Base-by-base conservation (phyloP, 139 green algal genomes). In the Chlorella ohadii region DNA sequence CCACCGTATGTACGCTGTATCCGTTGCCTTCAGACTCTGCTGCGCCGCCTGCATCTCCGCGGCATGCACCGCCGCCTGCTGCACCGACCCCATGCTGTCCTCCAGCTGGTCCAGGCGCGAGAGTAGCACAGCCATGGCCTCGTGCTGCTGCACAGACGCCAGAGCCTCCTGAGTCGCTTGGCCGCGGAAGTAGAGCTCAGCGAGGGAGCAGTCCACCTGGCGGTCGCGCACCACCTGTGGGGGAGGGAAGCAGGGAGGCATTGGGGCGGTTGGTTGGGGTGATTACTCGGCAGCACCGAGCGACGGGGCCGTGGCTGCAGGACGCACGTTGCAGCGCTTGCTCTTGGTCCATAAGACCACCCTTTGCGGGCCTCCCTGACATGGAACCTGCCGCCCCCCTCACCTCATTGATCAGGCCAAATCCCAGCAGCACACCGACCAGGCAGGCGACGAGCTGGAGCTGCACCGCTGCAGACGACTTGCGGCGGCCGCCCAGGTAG, bases 71-170 rank as follows among this genome's bases (percentile, higher is more conserved):
- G 51, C 51, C 15, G 74, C 78, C 65, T 81, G 63, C 64, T 93
- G 89, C 55, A 91, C 84, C 33, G 87, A 47, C 5, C 55, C 68
- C 28, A 93, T 61, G 71, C 78, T 85, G 59, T 93, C 90, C 67
- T 93, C 89, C 86, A 93, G 79, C 78, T 93, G 86, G 78, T 89
- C 89, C 66, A 93, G 86, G 17, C 89, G 83, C 7, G 44, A 70
- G 82, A 85, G 87, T 9, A 93, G 77, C 15, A 83, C 63, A n/a
- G 88, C 72, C 51, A 93, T 85, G 2, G 89, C 82, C 34, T 92
- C 87, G 3, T 85, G 19, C 47, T 89, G 71, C 22, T 56, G 68
- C 31, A 82, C 28, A 39, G 51, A 25, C 17, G 38, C 44, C 51
- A 88, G 59, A 0, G 78, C 33, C 38, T 66, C 38, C 70, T 91